Conservation (phyloP, 1,139 yeast genomes). For the Lodderomyces parapsilosis region DNA sequence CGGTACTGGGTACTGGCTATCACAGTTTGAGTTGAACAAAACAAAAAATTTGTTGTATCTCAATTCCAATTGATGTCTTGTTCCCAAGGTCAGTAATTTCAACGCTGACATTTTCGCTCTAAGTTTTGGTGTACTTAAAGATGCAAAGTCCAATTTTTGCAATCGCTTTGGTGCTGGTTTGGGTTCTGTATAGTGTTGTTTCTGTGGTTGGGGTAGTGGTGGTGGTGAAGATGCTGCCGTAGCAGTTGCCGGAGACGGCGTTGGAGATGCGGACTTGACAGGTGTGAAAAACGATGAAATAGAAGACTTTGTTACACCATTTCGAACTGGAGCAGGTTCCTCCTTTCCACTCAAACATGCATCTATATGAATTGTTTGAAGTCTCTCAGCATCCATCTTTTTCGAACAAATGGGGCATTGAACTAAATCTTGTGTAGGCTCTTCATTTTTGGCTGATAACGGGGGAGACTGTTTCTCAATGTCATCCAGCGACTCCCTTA, state of each 20-base stretch:
- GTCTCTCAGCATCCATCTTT: constrained; percentile 51
- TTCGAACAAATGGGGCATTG: constrained; percentile 73
- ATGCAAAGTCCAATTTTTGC: constrained; percentile 62
- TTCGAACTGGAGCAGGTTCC: constrained; percentile 7
- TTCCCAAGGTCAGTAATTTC: constrained; percentile 62
- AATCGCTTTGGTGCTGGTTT: constrained; percentile 27
- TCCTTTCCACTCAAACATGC: constrained; percentile 50
- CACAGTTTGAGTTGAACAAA: constrained; percentile 80
- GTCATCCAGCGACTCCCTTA: constrained; percentile 2
- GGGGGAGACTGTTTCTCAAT: not conserved
- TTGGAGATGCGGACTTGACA: constrained; percentile 4
- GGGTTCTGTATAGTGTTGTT: constrained; percentile 27
- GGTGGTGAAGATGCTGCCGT: constrained; percentile 7
- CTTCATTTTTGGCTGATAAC: constrained; percentile 1
- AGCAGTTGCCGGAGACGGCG: constrained; percentile 7
- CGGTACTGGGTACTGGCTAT: constrained; percentile 65
- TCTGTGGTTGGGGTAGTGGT: constrained; percentile 22
- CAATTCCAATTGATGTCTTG: constrained; percentile 60
- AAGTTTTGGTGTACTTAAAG: constrained; percentile 59
- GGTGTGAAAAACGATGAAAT: constrained; percentile 38
- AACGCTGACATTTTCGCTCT: constrained; percentile 57
- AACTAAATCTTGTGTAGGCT: constrained; percentile 25
- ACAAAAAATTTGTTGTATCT: constrained; percentile 79
- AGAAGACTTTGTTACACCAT: constrained; percentile 7
- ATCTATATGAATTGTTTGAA: constrained; percentile 72